Evolutionary conservation across 2,329 filamentous ascomycete genomes (phyloP).

Genomic region (Ophiocordyceps robertsii): DNA sequence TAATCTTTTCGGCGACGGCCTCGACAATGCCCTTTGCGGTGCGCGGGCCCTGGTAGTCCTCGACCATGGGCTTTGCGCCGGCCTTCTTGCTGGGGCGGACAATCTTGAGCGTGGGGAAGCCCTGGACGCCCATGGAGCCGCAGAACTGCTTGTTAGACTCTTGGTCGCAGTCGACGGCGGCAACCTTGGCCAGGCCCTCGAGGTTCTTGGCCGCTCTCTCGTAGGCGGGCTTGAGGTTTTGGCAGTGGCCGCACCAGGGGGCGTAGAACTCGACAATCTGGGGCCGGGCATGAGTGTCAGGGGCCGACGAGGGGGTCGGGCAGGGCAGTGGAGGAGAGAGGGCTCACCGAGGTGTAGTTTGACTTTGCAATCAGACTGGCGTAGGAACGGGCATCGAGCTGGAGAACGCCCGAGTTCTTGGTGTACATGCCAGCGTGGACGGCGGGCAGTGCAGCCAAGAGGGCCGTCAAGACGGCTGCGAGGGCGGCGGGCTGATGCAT

Average conservation of each 20-base stretch:
- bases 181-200: constrained; percentile 85
- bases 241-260: constrained; percentile 94
- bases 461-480: constrained; percentile 10
- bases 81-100: constrained; percentile 72
- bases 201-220: constrained; percentile 87
- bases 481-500: neutral
- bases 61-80: constrained; percentile 60
- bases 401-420: constrained; percentile 77
- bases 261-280: constrained; percentile 79
- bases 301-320: too few species aligned
- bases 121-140: constrained; percentile 72
- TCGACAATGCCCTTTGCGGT: constrained; percentile 81
- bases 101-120: constrained; percentile 93
- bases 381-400: constrained; percentile 68
- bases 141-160: constrained; percentile 85
- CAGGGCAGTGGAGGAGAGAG: too few species aligned
- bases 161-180: constrained; percentile 89
- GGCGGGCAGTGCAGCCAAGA: constrained; percentile 32
- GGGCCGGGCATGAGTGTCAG: neutral
- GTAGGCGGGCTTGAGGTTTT: constrained; percentile 89
- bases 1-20: constrained; percentile 73
- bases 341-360: constrained; percentile 76
- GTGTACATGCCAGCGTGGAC: constrained; percentile 65
- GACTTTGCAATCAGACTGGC: constrained; percentile 73
- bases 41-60: constrained; percentile 80